Evolutionary conservation across 352 stramenopile species (phyloP).

Genomic region (Pythium insidiosum): DNA sequence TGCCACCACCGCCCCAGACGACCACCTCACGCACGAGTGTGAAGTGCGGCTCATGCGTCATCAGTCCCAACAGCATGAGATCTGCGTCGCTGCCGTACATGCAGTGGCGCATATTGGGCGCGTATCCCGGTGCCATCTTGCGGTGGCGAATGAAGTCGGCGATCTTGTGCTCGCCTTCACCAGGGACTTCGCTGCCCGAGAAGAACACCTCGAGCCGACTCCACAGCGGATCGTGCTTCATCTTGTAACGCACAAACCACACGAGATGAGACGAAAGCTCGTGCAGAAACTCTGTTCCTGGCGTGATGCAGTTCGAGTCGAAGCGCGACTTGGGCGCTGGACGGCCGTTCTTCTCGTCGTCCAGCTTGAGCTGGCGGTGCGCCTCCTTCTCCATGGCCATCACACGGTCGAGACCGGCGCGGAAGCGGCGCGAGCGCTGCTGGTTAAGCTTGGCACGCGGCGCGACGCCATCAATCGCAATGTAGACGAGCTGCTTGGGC

Average conservation of each 20-base stretch:
- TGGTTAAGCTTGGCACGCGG: conserved; percentile 99
- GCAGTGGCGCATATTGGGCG: conserved; percentile 95
- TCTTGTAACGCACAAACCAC: conserved; percentile 95
- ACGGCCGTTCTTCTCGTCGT: conserved; percentile 68
- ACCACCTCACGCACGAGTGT: conserved; percentile 97
- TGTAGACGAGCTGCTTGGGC: conserved; percentile 95
- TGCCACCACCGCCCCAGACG: conserved; percentile 89
- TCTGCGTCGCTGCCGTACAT: conserved; percentile 99
- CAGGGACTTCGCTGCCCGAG: conserved; percentile 95
- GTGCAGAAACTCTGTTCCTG: conserved; percentile 98
- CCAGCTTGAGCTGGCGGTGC: conserved; percentile 57
- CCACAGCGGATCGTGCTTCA: conserved; percentile 95
- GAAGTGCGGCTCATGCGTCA: conserved; percentile 98
- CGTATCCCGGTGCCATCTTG: conserved; percentile 90
- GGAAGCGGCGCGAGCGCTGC: conserved; percentile 95
- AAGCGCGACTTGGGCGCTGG: conserved; percentile 72
- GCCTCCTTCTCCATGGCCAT: conserved; percentile 58
- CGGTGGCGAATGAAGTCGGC: conserved; percentile 95
- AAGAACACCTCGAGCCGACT: conserved; percentile 95
- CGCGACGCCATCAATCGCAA: conserved; percentile 98
- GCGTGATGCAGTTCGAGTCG: conserved; percentile 99
- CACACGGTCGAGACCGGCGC: conserved; percentile 75
- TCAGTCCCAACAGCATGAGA: conserved; percentile 97
- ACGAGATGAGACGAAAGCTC: conserved; percentile 87
- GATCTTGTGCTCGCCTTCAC: conserved; percentile 99